A percentile compares a stretch with the other conserved stretches of the same genome.
phyloP scores from a whole-genome alignment of 1,284 basidiomycete genomes.

The Volvariella volvacea region DNA sequence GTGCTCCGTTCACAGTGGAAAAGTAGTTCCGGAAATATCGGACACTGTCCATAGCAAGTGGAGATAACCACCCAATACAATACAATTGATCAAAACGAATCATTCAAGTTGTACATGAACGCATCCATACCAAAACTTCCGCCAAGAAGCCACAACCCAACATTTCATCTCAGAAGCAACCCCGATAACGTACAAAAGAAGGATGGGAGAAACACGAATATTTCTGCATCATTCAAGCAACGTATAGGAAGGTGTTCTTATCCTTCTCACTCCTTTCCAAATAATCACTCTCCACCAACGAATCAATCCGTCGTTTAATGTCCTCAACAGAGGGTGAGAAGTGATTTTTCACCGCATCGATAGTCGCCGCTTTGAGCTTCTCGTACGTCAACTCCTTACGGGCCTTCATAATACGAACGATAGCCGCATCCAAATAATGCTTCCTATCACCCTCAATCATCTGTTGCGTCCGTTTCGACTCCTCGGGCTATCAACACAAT shows the following conservation, averaged over 20 bases:
- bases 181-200: too few relatives aligned
- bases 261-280: constrained; percentile 70
- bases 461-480: constrained; percentile 77
- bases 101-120: too few relatives aligned
- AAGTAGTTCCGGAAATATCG: too few relatives aligned
- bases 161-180: too few relatives aligned
- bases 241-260: constrained; percentile 67
- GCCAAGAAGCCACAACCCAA: too few relatives aligned
- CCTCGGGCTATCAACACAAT: constrained; percentile 58
- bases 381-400: constrained; percentile 77
- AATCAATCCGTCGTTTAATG: constrained; percentile 82
- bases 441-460: constrained; percentile 86
- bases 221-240: constrained; percentile 38
- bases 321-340: constrained; percentile 67
- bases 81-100: too few relatives aligned
- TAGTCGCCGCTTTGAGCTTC: constrained; percentile 70
- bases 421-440: constrained; percentile 85
- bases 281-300: constrained; percentile 83
- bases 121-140: too few relatives aligned
- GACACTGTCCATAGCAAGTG: too few relatives aligned
- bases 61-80: too few relatives aligned
- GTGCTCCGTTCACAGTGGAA: too few relatives aligned
- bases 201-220: too few relatives aligned
- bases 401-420: constrained; percentile 93
- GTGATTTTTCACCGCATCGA: constrained; percentile 76